phyloP scores from a whole-genome alignment of 2,329 filamentous ascomycete genomes.

The Ceratocystis alfenasii region DNA sequence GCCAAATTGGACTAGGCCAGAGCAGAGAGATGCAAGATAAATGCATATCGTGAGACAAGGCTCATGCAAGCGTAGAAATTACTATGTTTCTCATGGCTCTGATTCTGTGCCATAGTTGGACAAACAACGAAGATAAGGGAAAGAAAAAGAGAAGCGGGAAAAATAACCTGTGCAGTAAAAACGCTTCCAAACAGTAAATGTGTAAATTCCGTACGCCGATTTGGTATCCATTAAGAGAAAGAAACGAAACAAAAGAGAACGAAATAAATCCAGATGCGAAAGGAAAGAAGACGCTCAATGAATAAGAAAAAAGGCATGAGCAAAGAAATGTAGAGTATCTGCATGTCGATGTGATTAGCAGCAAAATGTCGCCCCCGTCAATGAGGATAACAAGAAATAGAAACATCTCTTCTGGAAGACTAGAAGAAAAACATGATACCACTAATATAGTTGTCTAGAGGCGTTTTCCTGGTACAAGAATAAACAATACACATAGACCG shows the following conservation, averaged over 20 bases:
- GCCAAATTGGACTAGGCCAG: not conserved
- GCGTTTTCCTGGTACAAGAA: slow-evolving; percentile 82
- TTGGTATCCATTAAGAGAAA: slow-evolving; percentile 19
- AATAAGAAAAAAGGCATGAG: not conserved
- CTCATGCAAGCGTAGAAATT: too few relatives aligned
- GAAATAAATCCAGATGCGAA: not conserved
- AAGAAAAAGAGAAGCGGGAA: slow-evolving; percentile 6
- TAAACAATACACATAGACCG: slow-evolving; percentile 78
- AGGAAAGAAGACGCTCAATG: not conserved
- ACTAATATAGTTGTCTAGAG: slow-evolving; percentile 37
- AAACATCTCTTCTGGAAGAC: not conserved
- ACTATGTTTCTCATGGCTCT: too few relatives aligned
- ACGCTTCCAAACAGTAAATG: slow-evolving; percentile 10
- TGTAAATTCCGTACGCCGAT: slow-evolving; percentile 14
- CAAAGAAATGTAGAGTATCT: not conserved
- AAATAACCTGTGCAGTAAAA: not conserved
- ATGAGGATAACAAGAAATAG: not conserved
- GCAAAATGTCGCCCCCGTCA: not conserved
- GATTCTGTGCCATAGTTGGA: not conserved
- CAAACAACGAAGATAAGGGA: not conserved
- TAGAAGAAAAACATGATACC: not conserved
- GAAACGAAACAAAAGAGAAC: slow-evolving; percentile 7
- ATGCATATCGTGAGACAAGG: too few relatives aligned
- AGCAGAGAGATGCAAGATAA: not conserved
- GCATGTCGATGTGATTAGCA: not conserved